Conservation (phyloP, 257 asterid genomes). For the Catharanthus roseus region DNA sequence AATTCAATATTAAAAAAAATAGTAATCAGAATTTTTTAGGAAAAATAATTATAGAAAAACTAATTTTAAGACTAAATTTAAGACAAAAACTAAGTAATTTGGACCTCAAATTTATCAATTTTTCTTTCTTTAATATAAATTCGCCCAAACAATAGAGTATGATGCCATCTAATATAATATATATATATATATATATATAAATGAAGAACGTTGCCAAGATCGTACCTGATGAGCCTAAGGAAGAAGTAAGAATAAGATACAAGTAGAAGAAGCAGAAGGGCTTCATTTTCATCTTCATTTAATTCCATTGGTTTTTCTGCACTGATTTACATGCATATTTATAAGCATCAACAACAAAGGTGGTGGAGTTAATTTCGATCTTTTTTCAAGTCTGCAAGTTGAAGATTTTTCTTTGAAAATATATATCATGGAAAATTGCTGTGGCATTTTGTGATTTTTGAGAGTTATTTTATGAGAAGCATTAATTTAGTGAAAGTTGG, state of each 20-base stretch:
- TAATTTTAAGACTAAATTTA: too few species aligned
- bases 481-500: background rate
- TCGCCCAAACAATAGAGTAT: background rate
- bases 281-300: constrained; percentile 5
- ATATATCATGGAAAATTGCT: background rate
- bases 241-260: background rate
- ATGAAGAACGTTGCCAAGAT: background rate
- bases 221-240: constrained; percentile 4
- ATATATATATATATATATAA: too few species aligned
- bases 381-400: background rate
- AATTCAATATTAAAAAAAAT: too few species aligned
- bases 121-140: too few species aligned
- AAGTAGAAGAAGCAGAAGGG: background rate
- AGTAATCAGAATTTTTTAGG: too few species aligned
- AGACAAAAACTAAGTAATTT: too few species aligned
- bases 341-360: too few species aligned
- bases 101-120: too few species aligned
- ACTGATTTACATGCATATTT: constrained; percentile 1
- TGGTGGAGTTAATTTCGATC: background rate
- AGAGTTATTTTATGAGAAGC: background rate
- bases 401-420: background rate
- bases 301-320: background rate
- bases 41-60: too few species aligned
- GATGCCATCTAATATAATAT: too few species aligned
- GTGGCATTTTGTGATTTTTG: background rate